phyloP scores from a whole-genome alignment of 2,329 filamentous ascomycete genomes.

The Talaromyces verruculosus region DNA sequence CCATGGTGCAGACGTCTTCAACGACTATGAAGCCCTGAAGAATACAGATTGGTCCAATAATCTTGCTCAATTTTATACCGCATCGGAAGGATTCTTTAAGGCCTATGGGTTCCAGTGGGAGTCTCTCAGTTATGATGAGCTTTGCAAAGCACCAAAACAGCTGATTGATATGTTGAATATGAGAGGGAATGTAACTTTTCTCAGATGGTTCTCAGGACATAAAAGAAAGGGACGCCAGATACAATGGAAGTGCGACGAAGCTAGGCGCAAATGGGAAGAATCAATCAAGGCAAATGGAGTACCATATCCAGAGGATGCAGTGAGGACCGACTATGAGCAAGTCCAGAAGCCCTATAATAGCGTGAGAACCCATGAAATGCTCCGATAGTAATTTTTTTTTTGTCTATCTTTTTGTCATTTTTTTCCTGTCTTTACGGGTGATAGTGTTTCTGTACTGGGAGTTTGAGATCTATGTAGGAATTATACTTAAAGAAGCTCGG shows the following conservation, averaged over 20 bases:
- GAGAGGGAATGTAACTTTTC: background rate
- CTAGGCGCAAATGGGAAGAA: background rate
- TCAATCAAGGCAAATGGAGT: background rate
- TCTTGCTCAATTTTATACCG: background rate
- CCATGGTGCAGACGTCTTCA: background rate
- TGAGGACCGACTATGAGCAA: background rate
- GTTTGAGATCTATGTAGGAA: background rate
- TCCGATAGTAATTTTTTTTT: background rate
- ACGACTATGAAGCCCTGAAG: background rate
- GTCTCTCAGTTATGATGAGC: background rate
- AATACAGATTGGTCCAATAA: background rate
- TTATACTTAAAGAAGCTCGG: background rate
- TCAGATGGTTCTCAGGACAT: background rate
- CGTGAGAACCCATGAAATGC: background rate
- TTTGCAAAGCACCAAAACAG: background rate
- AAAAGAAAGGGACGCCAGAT: background rate
- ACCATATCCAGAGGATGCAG: background rate
- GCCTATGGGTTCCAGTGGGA: background rate
- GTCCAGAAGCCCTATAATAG: background rate
- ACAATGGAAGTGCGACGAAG: background rate
- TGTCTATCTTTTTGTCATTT: background rate
- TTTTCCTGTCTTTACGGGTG: background rate
- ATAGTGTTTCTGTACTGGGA: background rate
- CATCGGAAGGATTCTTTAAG: background rate
- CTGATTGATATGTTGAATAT: slow-evolving; percentile 1